Evolutionary conservation across 768 basidiomycete genomes (phyloP).

Genomic region (Rhizopogon vesiculosus): DNA sequence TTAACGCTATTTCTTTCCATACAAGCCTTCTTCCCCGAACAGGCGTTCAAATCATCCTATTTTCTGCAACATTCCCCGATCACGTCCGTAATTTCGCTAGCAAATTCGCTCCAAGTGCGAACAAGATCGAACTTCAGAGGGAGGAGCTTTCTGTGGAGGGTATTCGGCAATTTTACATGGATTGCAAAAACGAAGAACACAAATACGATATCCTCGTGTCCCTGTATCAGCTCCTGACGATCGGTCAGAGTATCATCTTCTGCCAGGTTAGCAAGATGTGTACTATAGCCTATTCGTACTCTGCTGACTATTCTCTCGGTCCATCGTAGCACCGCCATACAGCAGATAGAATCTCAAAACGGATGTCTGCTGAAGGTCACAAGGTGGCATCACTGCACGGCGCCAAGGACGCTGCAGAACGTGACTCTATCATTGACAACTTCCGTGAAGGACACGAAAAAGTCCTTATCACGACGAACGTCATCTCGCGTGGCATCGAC

Average conservation of each 20-base stretch:
- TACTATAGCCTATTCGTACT: neutral
- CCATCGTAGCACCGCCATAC: constrained; percentile 72
- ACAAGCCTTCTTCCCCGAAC: constrained; percentile 54
- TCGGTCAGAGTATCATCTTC: constrained; percentile 99
- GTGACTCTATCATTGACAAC: constrained; percentile 88
- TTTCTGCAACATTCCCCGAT: constrained; percentile 98
- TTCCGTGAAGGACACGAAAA: constrained; percentile 97
- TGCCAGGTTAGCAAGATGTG: constrained; percentile 60
- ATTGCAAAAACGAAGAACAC: constrained; percentile 84
- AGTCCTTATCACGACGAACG: constrained; percentile 97
- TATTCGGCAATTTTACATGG: constrained; percentile 97
- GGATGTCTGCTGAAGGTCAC: constrained; percentile 92
- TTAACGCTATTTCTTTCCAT: constrained; percentile 8
- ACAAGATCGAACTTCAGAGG: constrained; percentile 93
- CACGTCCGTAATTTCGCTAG: constrained; percentile 87
- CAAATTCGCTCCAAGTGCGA: constrained; percentile 90
- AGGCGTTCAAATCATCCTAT: constrained; percentile 82
- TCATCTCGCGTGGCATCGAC: constrained; percentile 97
- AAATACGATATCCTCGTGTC: constrained; percentile 95
- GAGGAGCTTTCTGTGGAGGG: constrained; percentile 93
- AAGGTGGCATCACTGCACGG: constrained; percentile 96
- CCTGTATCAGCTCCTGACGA: constrained; percentile 85
- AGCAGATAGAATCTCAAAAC: constrained; percentile 85
- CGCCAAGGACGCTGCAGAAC: constrained; percentile 84
- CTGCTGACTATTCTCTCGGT: neutral